A percentile compares a stretch with the other conserved stretches of the same genome.
Conservation (phyloP, 129 eudicot species). For the Saposhnikovia divaricata region DNA sequence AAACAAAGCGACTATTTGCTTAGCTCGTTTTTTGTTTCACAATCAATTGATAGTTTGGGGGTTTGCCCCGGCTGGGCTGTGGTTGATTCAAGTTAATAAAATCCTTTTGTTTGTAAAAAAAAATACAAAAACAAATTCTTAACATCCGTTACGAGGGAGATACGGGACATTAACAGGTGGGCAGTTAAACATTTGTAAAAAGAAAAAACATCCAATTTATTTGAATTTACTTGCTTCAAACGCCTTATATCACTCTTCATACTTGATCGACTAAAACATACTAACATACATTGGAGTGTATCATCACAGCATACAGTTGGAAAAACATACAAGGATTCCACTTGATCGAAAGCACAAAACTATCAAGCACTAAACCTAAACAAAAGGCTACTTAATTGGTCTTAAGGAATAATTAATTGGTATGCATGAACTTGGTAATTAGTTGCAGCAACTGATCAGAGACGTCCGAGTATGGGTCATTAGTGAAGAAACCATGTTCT, state of each 20-base stretch:
- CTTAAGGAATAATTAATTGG: slow-evolving; percentile 7
- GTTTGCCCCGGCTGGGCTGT: no score
- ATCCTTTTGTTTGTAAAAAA: no score
- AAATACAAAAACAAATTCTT: no score
- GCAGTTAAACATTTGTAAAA: no score
- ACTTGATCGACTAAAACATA: neutral
- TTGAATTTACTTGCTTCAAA: neutral
- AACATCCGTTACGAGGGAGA: no score
- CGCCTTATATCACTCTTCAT: neutral
- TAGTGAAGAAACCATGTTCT: slow-evolving; percentile 59
- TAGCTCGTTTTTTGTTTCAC: no score
- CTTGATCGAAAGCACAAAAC: neutral
- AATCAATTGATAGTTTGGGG: no score
- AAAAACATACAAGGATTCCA: neutral
- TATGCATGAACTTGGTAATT: slow-evolving; percentile 35
- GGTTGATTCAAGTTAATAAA: no score
- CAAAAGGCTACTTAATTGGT: neutral
- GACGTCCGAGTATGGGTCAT: slow-evolving; percentile 52
- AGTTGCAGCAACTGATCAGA: slow-evolving; percentile 31
- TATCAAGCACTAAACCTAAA: neutral
- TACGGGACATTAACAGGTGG: no score
- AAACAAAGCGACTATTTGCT: no score
- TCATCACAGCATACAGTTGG: neutral
- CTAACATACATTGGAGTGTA: neutral
- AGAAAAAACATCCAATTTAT: no score